Evolutionary conservation across 495 filamentous ascomycete species (phyloP).

Genomic region (Penicillium turbatum): DNA sequence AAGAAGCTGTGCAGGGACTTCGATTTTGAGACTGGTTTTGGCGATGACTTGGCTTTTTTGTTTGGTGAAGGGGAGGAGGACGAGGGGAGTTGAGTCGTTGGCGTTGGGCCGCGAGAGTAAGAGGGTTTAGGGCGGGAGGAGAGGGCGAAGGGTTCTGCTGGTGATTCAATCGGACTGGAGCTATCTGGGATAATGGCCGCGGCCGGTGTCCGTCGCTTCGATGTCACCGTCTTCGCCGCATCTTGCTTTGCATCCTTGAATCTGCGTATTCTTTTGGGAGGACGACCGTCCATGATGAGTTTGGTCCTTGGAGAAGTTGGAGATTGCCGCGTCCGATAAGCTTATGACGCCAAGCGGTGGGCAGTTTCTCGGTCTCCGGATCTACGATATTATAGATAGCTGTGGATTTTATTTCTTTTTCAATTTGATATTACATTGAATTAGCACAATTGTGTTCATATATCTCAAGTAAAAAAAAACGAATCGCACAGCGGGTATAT

Average conservation of each 20-base stretch:
- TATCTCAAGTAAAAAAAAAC: neutral
- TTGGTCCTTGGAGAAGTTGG: slow-evolving; percentile 6
- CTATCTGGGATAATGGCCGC: neutral
- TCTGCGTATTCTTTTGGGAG: slow-evolving; percentile 45
- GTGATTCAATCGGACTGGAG: slow-evolving; percentile 2
- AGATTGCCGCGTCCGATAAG: slow-evolving; percentile 16
- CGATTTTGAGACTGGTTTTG: slow-evolving; percentile 5
- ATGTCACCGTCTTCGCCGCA: neutral
- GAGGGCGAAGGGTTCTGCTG: slow-evolving; percentile 6
- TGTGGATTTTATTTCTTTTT: too few species aligned
- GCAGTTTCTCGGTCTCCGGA: neutral
- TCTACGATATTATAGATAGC: neutral
- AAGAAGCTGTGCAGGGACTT: slow-evolving; percentile 27
- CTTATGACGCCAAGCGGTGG: slow-evolving; percentile 13
- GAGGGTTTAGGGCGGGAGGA: slow-evolving; percentile 15
- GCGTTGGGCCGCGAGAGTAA: slow-evolving; percentile 8
- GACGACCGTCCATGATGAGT: slow-evolving; percentile 43
- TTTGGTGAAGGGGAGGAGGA: slow-evolving; percentile 23
- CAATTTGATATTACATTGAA: too few species aligned
- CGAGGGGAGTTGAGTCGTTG: slow-evolving; percentile 7
- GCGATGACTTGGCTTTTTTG: slow-evolving; percentile 8
- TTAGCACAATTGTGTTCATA: neutral
- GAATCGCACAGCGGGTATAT: slow-evolving; percentile 19
- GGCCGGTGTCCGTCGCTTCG: neutral
- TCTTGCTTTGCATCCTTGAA: slow-evolving; percentile 8